A percentile compares a stretch with the other conserved stretches of the same genome.
Conservation (phyloP, 2,329 filamentous ascomycete species). For the Sarocladium kiliense region DNA sequence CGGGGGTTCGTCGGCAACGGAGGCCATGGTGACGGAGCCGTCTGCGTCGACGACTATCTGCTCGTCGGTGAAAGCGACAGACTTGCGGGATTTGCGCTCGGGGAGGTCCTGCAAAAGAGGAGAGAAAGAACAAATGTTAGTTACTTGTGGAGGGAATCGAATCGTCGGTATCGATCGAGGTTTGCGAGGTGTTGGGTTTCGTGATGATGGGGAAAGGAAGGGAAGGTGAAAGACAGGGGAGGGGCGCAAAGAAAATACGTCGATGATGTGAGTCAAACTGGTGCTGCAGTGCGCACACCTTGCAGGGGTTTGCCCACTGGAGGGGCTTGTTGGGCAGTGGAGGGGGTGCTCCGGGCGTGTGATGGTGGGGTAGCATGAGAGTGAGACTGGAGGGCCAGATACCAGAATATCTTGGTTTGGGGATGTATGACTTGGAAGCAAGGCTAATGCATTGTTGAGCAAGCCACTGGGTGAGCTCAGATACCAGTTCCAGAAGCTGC, state of each 20-base stretch:
- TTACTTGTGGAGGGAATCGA: slow-evolving; percentile 11
- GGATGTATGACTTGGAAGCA: neutral
- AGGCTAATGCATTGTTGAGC: neutral
- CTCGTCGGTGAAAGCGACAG: slow-evolving; percentile 87
- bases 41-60: slow-evolving; percentile 84
- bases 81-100: slow-evolving; percentile 78
- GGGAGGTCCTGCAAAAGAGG: slow-evolving; percentile 20
- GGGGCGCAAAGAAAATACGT: slow-evolving; percentile 9
- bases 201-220: neutral
- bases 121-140: slow-evolving; percentile 11
- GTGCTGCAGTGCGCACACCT: slow-evolving; percentile 1
- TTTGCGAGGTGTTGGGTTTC: neutral
- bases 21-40: slow-evolving; percentile 74
- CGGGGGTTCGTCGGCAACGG: slow-evolving; percentile 61
- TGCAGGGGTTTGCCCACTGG: slow-evolving; percentile 7
- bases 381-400: slow-evolving; percentile 8
- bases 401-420: neutral
- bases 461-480: neutral
- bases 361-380: slow-evolving; percentile 12
- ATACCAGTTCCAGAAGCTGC: neutral
- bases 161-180: slow-evolving; percentile 16
- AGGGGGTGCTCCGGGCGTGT: slow-evolving; percentile 9
- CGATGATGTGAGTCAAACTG: slow-evolving; percentile 9
- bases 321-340: slow-evolving; percentile 5
- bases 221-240: slow-evolving; percentile 12